Conservation (phyloP, 2,329 filamentous ascomycete genomes). For the Didymella pinodella region DNA sequence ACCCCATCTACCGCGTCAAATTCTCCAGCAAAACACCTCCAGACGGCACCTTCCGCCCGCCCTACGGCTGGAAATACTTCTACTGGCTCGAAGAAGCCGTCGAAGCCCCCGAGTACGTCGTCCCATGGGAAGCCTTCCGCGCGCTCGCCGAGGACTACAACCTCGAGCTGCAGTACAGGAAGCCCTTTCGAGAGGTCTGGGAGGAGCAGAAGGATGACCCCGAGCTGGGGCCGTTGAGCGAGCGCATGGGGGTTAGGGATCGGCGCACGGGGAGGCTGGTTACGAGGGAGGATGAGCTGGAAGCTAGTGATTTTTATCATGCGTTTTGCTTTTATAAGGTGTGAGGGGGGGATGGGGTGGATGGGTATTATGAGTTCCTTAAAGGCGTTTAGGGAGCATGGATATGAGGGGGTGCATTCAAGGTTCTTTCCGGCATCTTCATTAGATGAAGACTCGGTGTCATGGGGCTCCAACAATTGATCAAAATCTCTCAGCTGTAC, state of each 20-base stretch:
- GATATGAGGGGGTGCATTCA: background rate
- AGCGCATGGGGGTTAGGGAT: conserved; percentile 92
- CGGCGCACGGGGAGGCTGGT: conserved; percentile 70
- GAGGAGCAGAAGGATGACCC: conserved; percentile 86
- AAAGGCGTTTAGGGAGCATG: background rate
- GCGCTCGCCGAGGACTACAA: conserved; percentile 96
- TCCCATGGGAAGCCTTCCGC: conserved; percentile 97
- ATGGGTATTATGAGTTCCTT: background rate
- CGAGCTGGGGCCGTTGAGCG: conserved; percentile 81
- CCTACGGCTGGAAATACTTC: conserved; percentile 97
- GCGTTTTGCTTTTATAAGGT: conserved; percentile 98
- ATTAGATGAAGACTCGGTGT: too few relatives aligned
- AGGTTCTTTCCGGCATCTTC: too few relatives aligned
- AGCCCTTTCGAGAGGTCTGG: conserved; percentile 90
- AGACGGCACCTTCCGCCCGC: conserved; percentile 90
- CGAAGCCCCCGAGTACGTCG: conserved; percentile 95
- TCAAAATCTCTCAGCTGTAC: too few relatives aligned
- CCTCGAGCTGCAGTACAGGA: conserved; percentile 92
- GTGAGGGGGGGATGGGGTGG: background rate
- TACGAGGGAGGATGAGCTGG: conserved; percentile 86
- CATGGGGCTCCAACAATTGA: too few relatives aligned
- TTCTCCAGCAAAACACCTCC: conserved; percentile 84
- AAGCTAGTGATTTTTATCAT: conserved; percentile 84
- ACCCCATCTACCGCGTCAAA: conserved; percentile 87
- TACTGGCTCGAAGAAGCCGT: conserved; percentile 97